Evolutionary conservation across 2,329 filamentous ascomycete genomes (phyloP), one percentile per base, ranked within the genome.

Genomic region (Aureobasidium sp.): DNA sequence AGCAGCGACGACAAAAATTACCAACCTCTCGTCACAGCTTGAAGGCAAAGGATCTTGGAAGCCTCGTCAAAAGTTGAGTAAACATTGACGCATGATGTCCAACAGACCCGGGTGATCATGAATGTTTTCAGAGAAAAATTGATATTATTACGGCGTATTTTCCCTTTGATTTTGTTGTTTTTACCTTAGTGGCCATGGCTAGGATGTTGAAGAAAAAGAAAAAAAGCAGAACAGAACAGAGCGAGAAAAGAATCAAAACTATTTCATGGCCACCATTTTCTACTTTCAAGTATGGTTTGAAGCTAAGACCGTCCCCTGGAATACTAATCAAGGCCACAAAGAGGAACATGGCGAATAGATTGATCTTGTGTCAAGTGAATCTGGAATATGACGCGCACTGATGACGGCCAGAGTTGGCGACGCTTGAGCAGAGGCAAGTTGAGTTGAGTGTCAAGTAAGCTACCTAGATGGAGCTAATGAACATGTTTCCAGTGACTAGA

Each of bases 1-100:
- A 48, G 42, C 42, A 50, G 41, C 60, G 34, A 47, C 42, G 41
- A 62, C 48, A 44, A 32, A 32, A 32, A 36, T 6, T 10, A 15
- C 13, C 36, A 32, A 4, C 41, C 52, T 57, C 60, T 36, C 57
- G 57, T 61, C 57, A 20, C 47, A 52, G 37, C 57, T 61, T 61
- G 57, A 61, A 61, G 47, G 57, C 57, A 52, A 52, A 55, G 51
- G 51, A 55, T n/a, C 23, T 41, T 26, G 48, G 51, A 41, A 41
- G 36, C 12, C 51, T 55, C 36, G 51, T 41, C 51, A 42, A 55
- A n/a, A 41, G 36, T 42, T 55, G 23, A 41, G 51, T 13, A 32
- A 37, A 55, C 51, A 41, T 55, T 41, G 51, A 55, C 23, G 48
- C 34, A 5, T 20, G 20, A 52, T 5, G 48, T 52, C 32, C 32